Base-by-base conservation (phyloP, 352 stramenopile species). In the Phytopythium chamaehyphon region DNA sequence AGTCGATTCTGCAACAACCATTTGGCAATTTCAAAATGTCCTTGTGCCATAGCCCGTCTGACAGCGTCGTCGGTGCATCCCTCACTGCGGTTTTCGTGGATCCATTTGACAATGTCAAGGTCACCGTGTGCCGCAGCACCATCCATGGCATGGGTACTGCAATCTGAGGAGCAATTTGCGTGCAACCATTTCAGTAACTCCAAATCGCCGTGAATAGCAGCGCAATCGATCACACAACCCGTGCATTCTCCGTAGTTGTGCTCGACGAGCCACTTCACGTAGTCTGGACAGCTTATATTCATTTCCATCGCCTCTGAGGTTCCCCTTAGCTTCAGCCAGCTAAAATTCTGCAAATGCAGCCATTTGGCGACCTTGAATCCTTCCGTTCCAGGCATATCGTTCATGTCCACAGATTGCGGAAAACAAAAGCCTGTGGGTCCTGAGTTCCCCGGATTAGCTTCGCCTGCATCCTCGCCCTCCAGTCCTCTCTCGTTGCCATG, bases 31-130 rank as follows among this genome's bases (percentile, higher is more conserved):
- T 33, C 28, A 33, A 33, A 33, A 33, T 33, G 28, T 9, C 28
- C 28, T 33, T 9, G 5, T 33, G 9, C 5, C 28, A 9, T 33
- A 33, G 28, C 28, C 28, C 28, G 5, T 9, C 28, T 43, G 11
- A 43, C 19, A n/a, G 38, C 38, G 6, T n/a, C 16, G 16, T 61
- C 59, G 2, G 55, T 60, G 45, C 54, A 67, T 44, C 54, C 61
- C 11, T 47, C 59, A 12, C 35, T 26, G 11, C 38, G 38, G 11
- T 56, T 16, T 12, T 61, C 42, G 51, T 69, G 51, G 3, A 64
- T 51, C 61, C 61, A 69, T 21, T 58, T 43, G 12, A 64, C 45
- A 39, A 67, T 70, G 10, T 66, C 45, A n/a, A 69, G 57, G 36
- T 69, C 42, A 2, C 64, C 61, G 33, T 59, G 57, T 3, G 61